A percentile compares a stretch with the other conserved stretches of the same genome.
Conservation (phyloP, 352 stramenopile genomes). For the Pythium monospermum region DNA sequence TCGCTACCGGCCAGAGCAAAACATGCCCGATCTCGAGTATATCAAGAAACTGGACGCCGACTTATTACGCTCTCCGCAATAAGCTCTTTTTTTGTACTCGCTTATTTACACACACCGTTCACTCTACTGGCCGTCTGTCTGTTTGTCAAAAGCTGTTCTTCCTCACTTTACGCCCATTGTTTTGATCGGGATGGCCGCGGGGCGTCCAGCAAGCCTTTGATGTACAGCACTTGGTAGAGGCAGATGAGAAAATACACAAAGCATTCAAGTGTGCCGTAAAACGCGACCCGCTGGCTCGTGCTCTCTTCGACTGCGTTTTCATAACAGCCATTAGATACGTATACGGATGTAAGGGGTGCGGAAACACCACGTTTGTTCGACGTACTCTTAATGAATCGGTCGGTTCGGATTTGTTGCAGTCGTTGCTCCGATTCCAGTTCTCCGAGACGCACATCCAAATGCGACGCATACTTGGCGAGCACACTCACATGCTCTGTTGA, state of each 20-base stretch:
- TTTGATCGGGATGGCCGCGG: constrained; percentile 34
- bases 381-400: constrained; percentile 69
- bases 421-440: constrained; percentile 77
- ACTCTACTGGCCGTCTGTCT: too few relatives aligned
- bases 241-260: constrained; percentile 64
- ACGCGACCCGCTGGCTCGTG: constrained; percentile 71
- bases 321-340: too few relatives aligned
- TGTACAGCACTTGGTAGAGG: constrained; percentile 74
- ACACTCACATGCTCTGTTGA: constrained; percentile 68
- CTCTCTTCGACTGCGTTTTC: constrained; percentile 54
- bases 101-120: too few relatives aligned
- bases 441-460: constrained; percentile 71
- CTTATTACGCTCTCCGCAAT: constrained; percentile 13
- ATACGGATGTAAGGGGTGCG: too few relatives aligned
- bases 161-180: constrained; percentile 51
- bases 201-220: constrained; percentile 62
- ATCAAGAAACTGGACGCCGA: constrained; percentile 52
- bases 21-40: constrained; percentile 55
- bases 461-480: constrained; percentile 75
- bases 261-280: constrained; percentile 70
- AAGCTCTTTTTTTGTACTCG: too few relatives aligned
- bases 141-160: too few relatives aligned
- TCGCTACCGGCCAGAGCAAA: constrained; percentile 44
- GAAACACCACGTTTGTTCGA: not conserved
- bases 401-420: constrained; percentile 66